Evolutionary conservation across 1,139 yeast genomes (phyloP).

Genomic region (Scheffersomyces quercinus): DNA sequence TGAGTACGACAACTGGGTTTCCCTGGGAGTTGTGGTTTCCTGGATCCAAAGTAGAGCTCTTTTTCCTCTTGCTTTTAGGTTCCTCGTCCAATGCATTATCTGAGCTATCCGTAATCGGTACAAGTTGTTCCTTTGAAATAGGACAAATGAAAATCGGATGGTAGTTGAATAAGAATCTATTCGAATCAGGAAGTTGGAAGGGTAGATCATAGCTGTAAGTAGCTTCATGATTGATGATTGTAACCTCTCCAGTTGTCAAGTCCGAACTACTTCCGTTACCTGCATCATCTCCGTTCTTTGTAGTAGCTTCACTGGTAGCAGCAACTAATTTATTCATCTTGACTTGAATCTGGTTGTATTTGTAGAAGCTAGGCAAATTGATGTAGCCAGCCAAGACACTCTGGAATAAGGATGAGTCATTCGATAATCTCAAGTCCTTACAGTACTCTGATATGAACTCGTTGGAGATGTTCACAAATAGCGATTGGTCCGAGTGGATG

Average conservation of each 20-base stretch:
- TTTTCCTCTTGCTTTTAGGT: slow-evolving; percentile 20
- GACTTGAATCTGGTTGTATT: slow-evolving; percentile 54
- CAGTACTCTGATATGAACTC: slow-evolving; percentile 71
- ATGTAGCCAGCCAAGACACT: slow-evolving; percentile 69
- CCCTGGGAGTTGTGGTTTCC: slow-evolving; percentile 9
- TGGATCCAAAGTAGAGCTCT: slow-evolving; percentile 9
- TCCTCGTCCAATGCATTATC: slow-evolving; percentile 12
- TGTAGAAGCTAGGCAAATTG: slow-evolving; percentile 71
- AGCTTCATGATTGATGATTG: slow-evolving; percentile 15
- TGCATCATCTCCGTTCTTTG: neutral
- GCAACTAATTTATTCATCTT: slow-evolving; percentile 30
- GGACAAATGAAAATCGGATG: slow-evolving; percentile 94
- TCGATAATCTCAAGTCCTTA: slow-evolving; percentile 58
- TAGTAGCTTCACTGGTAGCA: slow-evolving; percentile 4
- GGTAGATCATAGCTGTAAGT: slow-evolving; percentile 40
- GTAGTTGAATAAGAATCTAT: slow-evolving; percentile 48
- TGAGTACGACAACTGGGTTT: slow-evolving; percentile 48
- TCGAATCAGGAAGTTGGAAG: slow-evolving; percentile 44
- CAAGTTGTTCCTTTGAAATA: slow-evolving; percentile 75
- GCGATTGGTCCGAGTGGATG: slow-evolving; percentile 30
- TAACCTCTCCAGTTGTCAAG: slow-evolving; percentile 13
- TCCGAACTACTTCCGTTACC: neutral
- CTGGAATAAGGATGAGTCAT: slow-evolving; percentile 71
- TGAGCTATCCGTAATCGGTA: slow-evolving; percentile 33
- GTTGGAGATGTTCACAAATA: slow-evolving; percentile 41